Base-by-base conservation (phyloP, 202 grass and related monocot species). In the Schoenoplectus tabernaemontani region DNA sequence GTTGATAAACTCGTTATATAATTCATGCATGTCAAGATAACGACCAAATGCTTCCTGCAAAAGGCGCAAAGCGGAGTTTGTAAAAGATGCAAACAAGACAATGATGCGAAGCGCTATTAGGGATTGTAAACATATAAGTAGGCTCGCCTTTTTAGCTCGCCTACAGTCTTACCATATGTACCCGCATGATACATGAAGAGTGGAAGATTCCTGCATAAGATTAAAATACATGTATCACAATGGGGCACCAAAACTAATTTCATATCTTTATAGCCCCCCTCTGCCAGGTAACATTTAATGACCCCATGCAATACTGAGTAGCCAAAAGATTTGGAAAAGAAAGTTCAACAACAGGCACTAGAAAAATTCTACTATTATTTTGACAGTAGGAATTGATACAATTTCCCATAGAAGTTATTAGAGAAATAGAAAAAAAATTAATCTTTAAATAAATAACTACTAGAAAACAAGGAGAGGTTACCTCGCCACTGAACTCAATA, bases 1-100 rank as follows among this genome's bases (percentile, higher is more conserved):
- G 86, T 99, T 99, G 86, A 99, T 99, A 64, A 90, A 96, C 80
- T 99, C 87, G 5, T 99, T 96, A 63, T 93, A 99, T 61, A 96
- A 79, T 63, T 96, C 96, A 73, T 99, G 92, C 83, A 99, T 83
- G 61, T 99, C 96, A 26, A 99, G 85, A 83, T 93, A 96, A 36
- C 91, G 88, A 48, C 96, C 96, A 89, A 86, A 99, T 74, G 88
- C 87, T 99, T 99, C 96, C 96, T 99, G 78, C 37, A 70, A 86
- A 70, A 86, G 84, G 37, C 15, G 59, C 39, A 86, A 75, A 23
- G n/a, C 71, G 43, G 63, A 50, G 10, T 12, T 17, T 62, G 39
- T 46, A 72, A 76, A 72, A 71, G n/a, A 17, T 78, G 58, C 78
- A 84, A 65, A 76, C 3, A 61, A 74, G 57, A 74, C 20, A 48